phyloP scores from a whole-genome alignment of 2,329 filamentous ascomycete genomes.

The Pseudocercospora crystallina region DNA sequence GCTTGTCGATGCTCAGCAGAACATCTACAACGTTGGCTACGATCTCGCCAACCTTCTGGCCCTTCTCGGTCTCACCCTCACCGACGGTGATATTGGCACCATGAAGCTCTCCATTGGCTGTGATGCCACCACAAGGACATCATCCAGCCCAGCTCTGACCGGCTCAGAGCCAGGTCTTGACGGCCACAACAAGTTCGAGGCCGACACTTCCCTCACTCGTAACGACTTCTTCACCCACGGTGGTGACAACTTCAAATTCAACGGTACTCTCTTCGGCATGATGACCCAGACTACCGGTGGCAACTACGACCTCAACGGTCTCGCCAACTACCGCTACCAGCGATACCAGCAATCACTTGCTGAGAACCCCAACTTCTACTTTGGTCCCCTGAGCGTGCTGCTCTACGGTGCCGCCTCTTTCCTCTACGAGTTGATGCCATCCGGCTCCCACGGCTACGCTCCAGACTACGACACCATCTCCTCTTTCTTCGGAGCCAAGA shows the following conservation, averaged over 20 bases:
- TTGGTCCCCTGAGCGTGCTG: conserved; percentile 41
- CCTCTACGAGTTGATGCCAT: conserved; percentile 45
- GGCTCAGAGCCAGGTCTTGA: conserved; percentile 44
- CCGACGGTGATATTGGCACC: conserved; percentile 44
- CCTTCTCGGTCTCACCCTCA: conserved; percentile 38
- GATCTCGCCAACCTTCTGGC: conserved; percentile 44
- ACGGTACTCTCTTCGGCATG: conserved; percentile 41
- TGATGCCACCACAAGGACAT: conserved; percentile 34
- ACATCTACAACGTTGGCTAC: conserved; percentile 47
- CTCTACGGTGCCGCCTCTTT: conserved; percentile 46
- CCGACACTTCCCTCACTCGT: conserved; percentile 42
- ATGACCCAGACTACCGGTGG: conserved; percentile 37
- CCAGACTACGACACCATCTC: conserved; percentile 39
- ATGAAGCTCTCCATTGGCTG: conserved; percentile 47
- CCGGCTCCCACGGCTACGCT: conserved; percentile 31
- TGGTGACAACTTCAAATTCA: conserved; percentile 43
- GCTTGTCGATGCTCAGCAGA: conserved; percentile 47
- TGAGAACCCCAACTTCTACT: conserved; percentile 46
- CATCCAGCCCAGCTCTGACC: conserved; percentile 33
- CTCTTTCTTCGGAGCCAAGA: conserved; percentile 41
- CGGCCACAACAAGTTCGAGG: conserved; percentile 48
- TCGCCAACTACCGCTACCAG: conserved; percentile 42
- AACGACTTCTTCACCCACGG: conserved; percentile 42
- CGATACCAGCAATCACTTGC: conserved; percentile 42
- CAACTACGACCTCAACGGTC: conserved; percentile 40